Percentiles rank a stretch among this genome's conserved stretches.
These are phyloP conservation scores for Fraxinus greggii DNA, from an alignment of 305 asterid genomes.

Conservation along the genomic window DNA sequence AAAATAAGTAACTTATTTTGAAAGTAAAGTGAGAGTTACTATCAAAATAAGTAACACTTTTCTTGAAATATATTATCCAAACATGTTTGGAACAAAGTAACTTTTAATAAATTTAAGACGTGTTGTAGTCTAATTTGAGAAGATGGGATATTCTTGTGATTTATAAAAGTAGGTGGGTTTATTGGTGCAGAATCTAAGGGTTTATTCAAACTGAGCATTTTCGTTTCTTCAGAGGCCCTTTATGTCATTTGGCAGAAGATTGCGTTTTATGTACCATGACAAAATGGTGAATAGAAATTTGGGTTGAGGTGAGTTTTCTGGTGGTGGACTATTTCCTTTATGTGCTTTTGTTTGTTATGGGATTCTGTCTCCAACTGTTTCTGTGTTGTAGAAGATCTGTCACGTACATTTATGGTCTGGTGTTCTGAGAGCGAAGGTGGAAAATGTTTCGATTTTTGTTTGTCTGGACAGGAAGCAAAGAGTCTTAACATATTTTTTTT, in stretches of 20 bases:
- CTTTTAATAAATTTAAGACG: neutral
- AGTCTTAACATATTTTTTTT: neutral
- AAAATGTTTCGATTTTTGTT: slow-evolving; percentile 20
- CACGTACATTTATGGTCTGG: neutral
- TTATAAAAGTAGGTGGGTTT: slow-evolving; percentile 44
- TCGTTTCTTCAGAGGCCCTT: slow-evolving; percentile 34
- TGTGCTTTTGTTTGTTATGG: slow-evolving; percentile 14
- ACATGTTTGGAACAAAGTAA: neutral
- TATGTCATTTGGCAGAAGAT: slow-evolving; percentile 33
- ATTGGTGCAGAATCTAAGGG: slow-evolving; percentile 48
- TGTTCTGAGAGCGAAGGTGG: slow-evolving; percentile 15
- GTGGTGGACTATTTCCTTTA: slow-evolving; percentile 30
- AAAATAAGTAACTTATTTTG: neutral
- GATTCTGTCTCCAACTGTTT: slow-evolving; percentile 14
- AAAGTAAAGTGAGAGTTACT: neutral
- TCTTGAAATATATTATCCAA: neutral
- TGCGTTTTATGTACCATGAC: slow-evolving; percentile 31
- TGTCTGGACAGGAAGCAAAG: slow-evolving; percentile 20
- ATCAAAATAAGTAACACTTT: neutral
- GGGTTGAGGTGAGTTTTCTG: slow-evolving; percentile 42
- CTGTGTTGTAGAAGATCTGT: slow-evolving; percentile 27
- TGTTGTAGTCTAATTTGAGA: slow-evolving; percentile 8
- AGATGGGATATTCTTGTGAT: slow-evolving; percentile 25
- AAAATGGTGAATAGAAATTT: slow-evolving; percentile 32
- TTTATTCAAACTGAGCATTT: slow-evolving; percentile 32